A percentile compares a stretch with the other conserved stretches of the same genome.
phyloP scores from a whole-genome alignment of 441 rosid genomes.

The Eutrema salsugineum region DNA sequence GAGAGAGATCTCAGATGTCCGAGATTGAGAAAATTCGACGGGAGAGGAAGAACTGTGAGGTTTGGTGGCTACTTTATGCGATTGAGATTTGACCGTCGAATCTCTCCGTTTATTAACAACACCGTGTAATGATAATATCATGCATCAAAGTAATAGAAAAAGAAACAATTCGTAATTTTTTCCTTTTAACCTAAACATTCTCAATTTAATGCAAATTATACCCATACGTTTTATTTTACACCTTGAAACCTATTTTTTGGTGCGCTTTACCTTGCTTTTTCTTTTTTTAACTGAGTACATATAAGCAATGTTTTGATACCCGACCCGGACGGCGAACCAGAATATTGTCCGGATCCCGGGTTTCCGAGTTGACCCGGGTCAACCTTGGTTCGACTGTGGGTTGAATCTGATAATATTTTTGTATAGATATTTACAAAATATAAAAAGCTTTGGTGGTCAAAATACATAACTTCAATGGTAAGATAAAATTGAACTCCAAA shows the following conservation, averaged over 20 bases:
- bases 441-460: too few relatives aligned
- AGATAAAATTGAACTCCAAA: too few relatives aligned
- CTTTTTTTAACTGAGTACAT: too few relatives aligned
- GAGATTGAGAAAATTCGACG: constrained; percentile 3
- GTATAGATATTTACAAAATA: too few relatives aligned
- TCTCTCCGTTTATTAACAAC: neutral
- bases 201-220: neutral
- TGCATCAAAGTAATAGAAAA: neutral
- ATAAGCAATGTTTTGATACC: too few relatives aligned
- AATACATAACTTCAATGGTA: too few relatives aligned
- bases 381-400: too few relatives aligned
- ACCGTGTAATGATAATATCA: neutral
- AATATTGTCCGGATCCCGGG: too few relatives aligned
- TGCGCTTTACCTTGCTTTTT: too few relatives aligned
- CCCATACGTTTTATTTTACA: neutral
- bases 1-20: constrained; percentile 21
- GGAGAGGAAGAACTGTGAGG: neutral
- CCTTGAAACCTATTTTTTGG: neutral
- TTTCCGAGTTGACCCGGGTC: too few relatives aligned
- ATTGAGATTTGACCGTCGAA: constrained; percentile 10
- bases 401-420: too few relatives aligned
- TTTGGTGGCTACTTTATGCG: neutral
- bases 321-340: too few relatives aligned
- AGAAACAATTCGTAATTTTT: neutral
- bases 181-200: neutral